Base-by-base conservation (phyloP, 495 filamentous ascomycete genomes). In the Talaromyces trachyspermus region DNA sequence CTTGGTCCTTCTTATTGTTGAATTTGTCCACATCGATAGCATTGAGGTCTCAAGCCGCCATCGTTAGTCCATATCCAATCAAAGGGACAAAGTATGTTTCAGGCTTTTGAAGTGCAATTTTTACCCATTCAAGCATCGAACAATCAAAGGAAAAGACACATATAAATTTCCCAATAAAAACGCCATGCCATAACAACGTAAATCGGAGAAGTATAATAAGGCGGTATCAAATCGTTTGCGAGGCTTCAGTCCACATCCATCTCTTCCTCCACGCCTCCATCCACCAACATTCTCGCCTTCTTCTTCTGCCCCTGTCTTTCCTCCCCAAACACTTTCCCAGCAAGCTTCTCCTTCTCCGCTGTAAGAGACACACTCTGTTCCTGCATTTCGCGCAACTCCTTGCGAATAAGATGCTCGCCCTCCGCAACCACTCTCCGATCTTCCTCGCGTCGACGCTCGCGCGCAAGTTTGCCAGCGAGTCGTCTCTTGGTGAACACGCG, bases 401-500 rank as follows among this genome's bases (percentile, higher is more conserved):
- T 71, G 58, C 65, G 67, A 29, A 74, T 66, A 54, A 98, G 74
- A 69, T 97, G 94, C 72, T 87, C 84, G 65, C 95, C 89, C 75
- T 87, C 79, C 53, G 81, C 85, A 47, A 98, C 91, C 50, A 97
- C 74, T 75, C 87, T 91, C 63, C 86, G 72, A 68, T 95, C 83
- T 44, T 74, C 73, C 58, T 81, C 85, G 62, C 64, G 65, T 57
- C 66, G 60, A 51, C 82, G 70, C 70, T 91, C 81, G 60, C 79
- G 76, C 66, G 84, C 85, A 64, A 85, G 80, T 64, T 92, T 94
- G 58, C 92, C 90, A 36, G 80, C 81, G 85, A 96, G 85, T 49
- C 94, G 81, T 51, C 84, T 81, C 78, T 86, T 90, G 72, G 94
- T 95, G 72, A 95, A 95, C 41, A 80, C 79, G 54, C 86, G 75